Percentiles rank a stretch among this genome's conserved stretches.
These are phyloP conservation scores for Plasmodiophora brassicae DNA, from an alignment of 208 protist species.

Conservation along the genomic window DNA sequence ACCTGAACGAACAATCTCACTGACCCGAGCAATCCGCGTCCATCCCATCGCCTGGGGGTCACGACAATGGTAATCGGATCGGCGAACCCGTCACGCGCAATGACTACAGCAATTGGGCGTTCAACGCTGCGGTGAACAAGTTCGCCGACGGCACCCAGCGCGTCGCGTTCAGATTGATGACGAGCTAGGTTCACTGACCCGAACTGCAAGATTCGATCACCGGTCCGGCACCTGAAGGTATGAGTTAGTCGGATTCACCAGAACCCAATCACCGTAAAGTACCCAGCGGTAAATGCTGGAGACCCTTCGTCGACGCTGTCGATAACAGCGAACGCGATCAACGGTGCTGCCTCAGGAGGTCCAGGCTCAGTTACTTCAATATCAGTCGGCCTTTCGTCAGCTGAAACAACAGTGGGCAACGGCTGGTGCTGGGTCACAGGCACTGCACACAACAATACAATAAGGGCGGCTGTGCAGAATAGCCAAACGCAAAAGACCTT, in stretches of 20 bases:
- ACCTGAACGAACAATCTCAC: background rate
- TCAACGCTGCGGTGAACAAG: background rate
- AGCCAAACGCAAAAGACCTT: background rate
- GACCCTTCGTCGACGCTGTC: background rate
- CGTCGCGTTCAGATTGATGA: background rate
- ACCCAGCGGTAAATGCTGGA: background rate
- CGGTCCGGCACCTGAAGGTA: no score
- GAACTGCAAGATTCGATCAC: background rate
- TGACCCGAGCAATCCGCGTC: background rate
- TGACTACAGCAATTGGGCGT: background rate
- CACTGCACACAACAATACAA: no score
- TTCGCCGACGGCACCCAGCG: background rate
- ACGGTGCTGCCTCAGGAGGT: background rate
- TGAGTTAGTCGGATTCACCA: no score
- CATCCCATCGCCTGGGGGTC: background rate
- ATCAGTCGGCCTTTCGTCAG: background rate
- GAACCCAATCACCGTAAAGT: no score
- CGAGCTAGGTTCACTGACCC: background rate
- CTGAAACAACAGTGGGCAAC: background rate
- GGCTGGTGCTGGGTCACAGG: background rate
- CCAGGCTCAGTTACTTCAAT: background rate
- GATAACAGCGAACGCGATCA: background rate
- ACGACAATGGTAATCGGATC: background rate
- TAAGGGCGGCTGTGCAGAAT: no score
- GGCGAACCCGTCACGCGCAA: background rate